phyloP scores from a whole-genome alignment of 2,329 filamentous ascomycete genomes.

The Massarina eburnea region DNA sequence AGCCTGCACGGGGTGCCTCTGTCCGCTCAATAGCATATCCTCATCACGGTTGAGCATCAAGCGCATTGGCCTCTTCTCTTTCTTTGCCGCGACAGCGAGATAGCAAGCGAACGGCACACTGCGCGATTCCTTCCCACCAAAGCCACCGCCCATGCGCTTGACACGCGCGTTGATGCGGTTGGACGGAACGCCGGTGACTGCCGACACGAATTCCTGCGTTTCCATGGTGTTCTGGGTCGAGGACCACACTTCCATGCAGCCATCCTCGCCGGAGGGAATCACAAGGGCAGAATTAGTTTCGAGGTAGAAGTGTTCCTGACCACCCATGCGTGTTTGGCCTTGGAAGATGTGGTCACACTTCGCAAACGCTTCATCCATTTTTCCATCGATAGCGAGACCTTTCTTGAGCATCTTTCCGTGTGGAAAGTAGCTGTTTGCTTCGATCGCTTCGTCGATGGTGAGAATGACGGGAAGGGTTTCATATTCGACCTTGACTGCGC shows the following conservation, averaged over 20 bases:
- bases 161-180: slow-evolving; percentile 90
- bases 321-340: slow-evolving; percentile 84
- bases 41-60: slow-evolving; percentile 96
- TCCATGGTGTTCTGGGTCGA: slow-evolving; percentile 46
- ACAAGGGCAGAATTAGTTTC: slow-evolving; percentile 85
- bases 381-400: slow-evolving; percentile 54
- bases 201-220: slow-evolving; percentile 67
- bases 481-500: slow-evolving; percentile 84
- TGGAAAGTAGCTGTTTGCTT: slow-evolving; percentile 80
- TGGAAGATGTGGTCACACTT: slow-evolving; percentile 78
- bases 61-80: slow-evolving; percentile 77
- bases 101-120: slow-evolving; percentile 82
- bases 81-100: slow-evolving; percentile 81
- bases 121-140: slow-evolving; percentile 90
- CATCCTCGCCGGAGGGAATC: slow-evolving; percentile 86
- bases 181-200: slow-evolving; percentile 76
- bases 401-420: slow-evolving; percentile 79
- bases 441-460: slow-evolving; percentile 92
- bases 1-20: slow-evolving; percentile 86
- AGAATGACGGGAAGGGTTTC: slow-evolving; percentile 84
- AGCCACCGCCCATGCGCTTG: slow-evolving; percentile 88
- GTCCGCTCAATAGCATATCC: slow-evolving; percentile 87
- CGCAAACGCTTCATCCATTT: slow-evolving; percentile 72
- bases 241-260: slow-evolving; percentile 82
- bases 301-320: slow-evolving; percentile 95